Evolutionary conservation across 2,329 filamentous ascomycete genomes (phyloP).

Genomic region (Ophiobolus disseminans): DNA sequence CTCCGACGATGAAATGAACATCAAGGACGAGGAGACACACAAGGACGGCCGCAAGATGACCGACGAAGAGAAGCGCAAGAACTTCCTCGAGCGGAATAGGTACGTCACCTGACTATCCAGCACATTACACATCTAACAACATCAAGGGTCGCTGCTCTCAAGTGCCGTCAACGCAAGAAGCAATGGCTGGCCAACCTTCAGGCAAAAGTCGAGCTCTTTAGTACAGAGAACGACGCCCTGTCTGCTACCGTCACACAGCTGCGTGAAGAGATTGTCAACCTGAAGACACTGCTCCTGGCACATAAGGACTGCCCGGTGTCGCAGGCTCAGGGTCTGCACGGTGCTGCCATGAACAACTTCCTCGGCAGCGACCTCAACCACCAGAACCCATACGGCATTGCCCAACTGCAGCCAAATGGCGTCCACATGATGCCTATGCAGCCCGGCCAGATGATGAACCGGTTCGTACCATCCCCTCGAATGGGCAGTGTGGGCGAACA

Average conservation of each 20-base stretch:
- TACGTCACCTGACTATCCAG: conserved; percentile 55
- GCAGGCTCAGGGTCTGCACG: conserved; percentile 76
- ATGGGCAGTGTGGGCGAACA: conserved; percentile 31
- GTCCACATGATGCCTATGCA: conserved; percentile 53
- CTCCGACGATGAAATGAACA: conserved; percentile 46
- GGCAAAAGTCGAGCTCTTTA: conserved; percentile 91
- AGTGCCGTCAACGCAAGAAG: conserved; percentile 98
- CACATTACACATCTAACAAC: conserved; percentile 26
- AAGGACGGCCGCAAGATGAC: conserved; percentile 85
- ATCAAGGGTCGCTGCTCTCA: conserved; percentile 86
- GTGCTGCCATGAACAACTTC: conserved; percentile 59
- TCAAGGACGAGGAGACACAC: conserved; percentile 46
- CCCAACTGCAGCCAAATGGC: conserved; percentile 50
- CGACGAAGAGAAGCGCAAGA: conserved; percentile 97
- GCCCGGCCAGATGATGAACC: conserved; percentile 47
- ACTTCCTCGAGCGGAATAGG: conserved; percentile 96
- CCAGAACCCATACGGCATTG: conserved; percentile 59
- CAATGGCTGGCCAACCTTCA: conserved; percentile 97
- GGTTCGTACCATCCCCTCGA: conserved; percentile 43
- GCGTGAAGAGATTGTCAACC: conserved; percentile 89
- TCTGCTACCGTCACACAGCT: conserved; percentile 83
- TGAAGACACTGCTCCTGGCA: conserved; percentile 89
- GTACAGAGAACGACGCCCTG: conserved; percentile 87
- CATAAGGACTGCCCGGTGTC: conserved; percentile 97
- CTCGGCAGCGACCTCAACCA: conserved; percentile 55